Evolutionary conservation across 2,329 filamentous ascomycete species (phyloP).

Genomic region (Hypomyces rosellus): DNA sequence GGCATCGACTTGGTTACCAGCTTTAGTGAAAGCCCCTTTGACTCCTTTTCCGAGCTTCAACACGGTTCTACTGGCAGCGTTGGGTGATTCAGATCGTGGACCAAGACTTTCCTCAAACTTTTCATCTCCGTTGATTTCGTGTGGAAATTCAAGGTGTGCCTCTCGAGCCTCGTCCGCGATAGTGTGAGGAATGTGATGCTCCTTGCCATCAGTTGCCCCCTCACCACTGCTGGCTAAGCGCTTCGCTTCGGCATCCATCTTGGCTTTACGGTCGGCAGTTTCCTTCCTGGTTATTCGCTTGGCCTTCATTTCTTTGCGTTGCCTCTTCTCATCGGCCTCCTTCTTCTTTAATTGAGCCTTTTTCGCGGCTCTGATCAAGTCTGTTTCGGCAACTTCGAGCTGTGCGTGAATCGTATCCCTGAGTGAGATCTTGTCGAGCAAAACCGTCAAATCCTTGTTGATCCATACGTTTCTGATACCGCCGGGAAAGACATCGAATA

Average conservation of each 20-base stretch:
- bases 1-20: constrained; percentile 45
- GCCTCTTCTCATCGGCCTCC: constrained; percentile 58
- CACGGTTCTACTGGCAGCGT: constrained; percentile 19
- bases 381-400: constrained; percentile 78
- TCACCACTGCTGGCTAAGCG: constrained; percentile 42
- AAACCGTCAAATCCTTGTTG: constrained; percentile 77
- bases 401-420: constrained; percentile 63
- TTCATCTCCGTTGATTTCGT: constrained; percentile 18
- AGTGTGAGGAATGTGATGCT: constrained; percentile 48
- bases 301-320: constrained; percentile 45
- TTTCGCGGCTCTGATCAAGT: constrained; percentile 73
- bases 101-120: constrained; percentile 21
- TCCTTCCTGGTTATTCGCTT: constrained; percentile 48
- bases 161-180: constrained; percentile 41
- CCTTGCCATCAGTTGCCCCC: constrained; percentile 47
- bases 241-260: constrained; percentile 44
- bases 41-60: constrained; percentile 45
- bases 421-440: constrained; percentile 76
- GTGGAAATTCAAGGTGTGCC: constrained; percentile 17
- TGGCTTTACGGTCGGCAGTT: constrained; percentile 38
- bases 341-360: constrained; percentile 67
- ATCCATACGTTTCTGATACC: constrained; percentile 96
- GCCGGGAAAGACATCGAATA: constrained; percentile 95
- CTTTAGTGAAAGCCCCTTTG: constrained; percentile 37
- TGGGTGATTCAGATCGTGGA: constrained; percentile 29